Base-by-base conservation (phyloP, 441 rosid species). In the Jatropha podagrica region DNA sequence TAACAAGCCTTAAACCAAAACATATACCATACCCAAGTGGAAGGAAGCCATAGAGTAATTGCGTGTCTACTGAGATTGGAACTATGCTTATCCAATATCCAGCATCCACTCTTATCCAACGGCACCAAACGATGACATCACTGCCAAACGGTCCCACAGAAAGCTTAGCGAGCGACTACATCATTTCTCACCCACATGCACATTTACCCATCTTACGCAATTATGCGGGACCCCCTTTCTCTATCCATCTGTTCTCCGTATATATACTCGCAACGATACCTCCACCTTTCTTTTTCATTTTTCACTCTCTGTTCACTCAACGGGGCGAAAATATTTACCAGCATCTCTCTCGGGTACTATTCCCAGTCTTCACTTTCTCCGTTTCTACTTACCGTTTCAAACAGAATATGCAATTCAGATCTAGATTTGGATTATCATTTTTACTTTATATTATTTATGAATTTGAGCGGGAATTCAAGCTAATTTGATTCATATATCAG, bases 321-420 rank as follows among this genome's bases (percentile, higher is more conserved):
- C 40, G 27, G 18, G 68, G 46, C 27, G 49, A 46, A 62, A 44
- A 12, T 32, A 32, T 13, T 63, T 48, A 27, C 61, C 60, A 51
- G 69, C 69, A 49, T 51, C 69, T 13, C 4, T 51, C n/a, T 37
- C 11, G 63, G 76, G 76, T 73, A 73, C 37, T 27, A 7, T 69
- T 46, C 3, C n/a, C 18, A 2, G 15, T 18, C 10, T 61, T 37
- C 15, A 18, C 52, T 61, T 14, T 15, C 15, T 26, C 27, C 5
- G 14, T 51, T 68, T 7, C 48, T 40, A 3, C 6, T 44, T 12
- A 3, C 13, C 4, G 3, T 44, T 7, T 11, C 48, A 44, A 44
- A 0, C 2, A 13, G 5, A 61, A 61, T 5, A 8, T 7, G 62
- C 37, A 26, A 62, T 73, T 63, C 51, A 49, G 76, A 73, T 73